These are phyloP conservation scores for Schizosaccharomyces osmophilus DNA, from an alignment of 805 yeast species.

Conservation along the genomic window DNA sequence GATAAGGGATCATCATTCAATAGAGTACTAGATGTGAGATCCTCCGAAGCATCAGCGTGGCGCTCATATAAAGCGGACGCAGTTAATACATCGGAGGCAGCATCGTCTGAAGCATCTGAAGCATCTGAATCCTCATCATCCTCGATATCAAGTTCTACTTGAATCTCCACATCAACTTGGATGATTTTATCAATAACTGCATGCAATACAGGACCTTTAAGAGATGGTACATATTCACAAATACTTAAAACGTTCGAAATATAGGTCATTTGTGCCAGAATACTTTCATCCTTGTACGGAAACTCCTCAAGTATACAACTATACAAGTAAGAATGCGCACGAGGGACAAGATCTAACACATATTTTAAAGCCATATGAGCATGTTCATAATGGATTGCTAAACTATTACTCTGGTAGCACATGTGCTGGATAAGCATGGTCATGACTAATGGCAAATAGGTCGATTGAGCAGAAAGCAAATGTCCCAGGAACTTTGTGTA, in stretches of 20 bases:
- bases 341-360: constrained; percentile 3
- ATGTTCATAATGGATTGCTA: background rate
- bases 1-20: background rate
- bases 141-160: constrained; percentile 60
- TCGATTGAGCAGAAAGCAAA: background rate
- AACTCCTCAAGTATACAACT: constrained; percentile 15
- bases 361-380: constrained; percentile 3
- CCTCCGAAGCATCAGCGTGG: background rate
- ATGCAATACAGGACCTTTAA: constrained; percentile 53
- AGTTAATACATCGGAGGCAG: background rate
- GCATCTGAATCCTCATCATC: constrained; percentile 38
- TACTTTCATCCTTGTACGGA: constrained; percentile 53
- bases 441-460: constrained; percentile 1
- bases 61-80: background rate
- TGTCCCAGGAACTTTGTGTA: constrained; percentile 1
- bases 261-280: constrained; percentile 34
- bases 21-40: background rate
- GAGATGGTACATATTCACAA: constrained; percentile 45
- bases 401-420: background rate
- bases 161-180: constrained; percentile 72
- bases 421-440: constrained; percentile 1
- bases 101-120: background rate
- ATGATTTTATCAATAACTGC: constrained; percentile 53
- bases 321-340: background rate
- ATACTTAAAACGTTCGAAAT: constrained; percentile 37